A percentile compares a stretch with the other conserved stretches of the same genome.
phyloP scores from a whole-genome alignment of 2,329 filamentous ascomycete species.

The Stachybotrys echinatus region DNA sequence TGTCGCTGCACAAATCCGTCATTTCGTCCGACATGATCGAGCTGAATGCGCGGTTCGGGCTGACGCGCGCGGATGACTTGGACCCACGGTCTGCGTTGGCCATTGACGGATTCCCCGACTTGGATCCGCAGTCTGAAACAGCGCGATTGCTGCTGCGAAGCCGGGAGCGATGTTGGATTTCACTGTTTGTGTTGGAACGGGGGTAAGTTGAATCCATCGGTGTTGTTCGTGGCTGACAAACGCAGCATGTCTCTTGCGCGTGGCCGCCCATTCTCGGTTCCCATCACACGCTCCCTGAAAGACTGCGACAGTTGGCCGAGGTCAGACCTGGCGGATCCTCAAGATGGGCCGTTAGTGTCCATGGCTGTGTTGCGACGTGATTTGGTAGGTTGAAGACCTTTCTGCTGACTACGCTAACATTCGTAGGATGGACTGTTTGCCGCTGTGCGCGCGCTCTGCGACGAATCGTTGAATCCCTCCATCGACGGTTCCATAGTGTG shows the following conservation, averaged over 20 bases:
- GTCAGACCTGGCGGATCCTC: slow-evolving; percentile 56
- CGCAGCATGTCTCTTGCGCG: slow-evolving; percentile 61
- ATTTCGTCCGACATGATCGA: slow-evolving; percentile 45
- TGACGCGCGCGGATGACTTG: slow-evolving; percentile 65
- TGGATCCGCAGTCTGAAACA: slow-evolving; percentile 55
- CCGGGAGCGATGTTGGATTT: slow-evolving; percentile 65
- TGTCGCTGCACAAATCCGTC: slow-evolving; percentile 66
- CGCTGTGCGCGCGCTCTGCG: slow-evolving; percentile 54
- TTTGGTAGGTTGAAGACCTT: slow-evolving; percentile 41
- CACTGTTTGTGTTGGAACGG: slow-evolving; percentile 66
- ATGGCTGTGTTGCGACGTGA: slow-evolving; percentile 66
- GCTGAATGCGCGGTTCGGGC: slow-evolving; percentile 35
- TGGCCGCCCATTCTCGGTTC: slow-evolving; percentile 63
- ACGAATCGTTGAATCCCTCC: slow-evolving; percentile 43
- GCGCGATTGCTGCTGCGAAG: slow-evolving; percentile 58
- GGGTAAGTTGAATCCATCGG: slow-evolving; percentile 35
- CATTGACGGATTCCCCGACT: slow-evolving; percentile 61
- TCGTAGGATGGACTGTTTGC: slow-evolving; percentile 49
- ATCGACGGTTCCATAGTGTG: slow-evolving; percentile 49
- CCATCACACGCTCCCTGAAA: slow-evolving; percentile 59
- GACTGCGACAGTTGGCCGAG: slow-evolving; percentile 67
- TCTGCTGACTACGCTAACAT: slow-evolving; percentile 5
- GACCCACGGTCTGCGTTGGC: slow-evolving; percentile 59
- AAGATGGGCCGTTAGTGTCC: slow-evolving; percentile 66
- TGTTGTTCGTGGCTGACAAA: background rate